A percentile compares a stretch with the other conserved stretches of the same genome.
Conservation (phyloP, 2,329 filamentous ascomycete species). For the Tolypocladium sp. region DNA sequence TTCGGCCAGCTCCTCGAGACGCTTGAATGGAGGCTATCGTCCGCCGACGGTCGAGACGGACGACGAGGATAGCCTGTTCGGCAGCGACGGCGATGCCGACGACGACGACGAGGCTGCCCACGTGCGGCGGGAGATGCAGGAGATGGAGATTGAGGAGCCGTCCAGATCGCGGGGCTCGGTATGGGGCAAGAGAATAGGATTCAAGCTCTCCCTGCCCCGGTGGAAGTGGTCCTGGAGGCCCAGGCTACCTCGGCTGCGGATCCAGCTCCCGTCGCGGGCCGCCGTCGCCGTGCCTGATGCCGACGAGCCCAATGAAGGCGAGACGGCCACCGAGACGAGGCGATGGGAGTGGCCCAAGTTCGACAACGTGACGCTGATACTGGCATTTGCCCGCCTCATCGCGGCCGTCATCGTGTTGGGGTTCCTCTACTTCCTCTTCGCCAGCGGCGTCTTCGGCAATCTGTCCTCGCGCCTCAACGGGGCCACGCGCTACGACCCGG, state of each 20-base stretch:
- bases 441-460: conserved; percentile 70
- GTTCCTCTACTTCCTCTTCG: conserved; percentile 76
- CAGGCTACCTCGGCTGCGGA: conserved; percentile 41
- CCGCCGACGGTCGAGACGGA: conserved; percentile 74
- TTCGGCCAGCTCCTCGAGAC: conserved; percentile 28
- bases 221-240: conserved; percentile 49
- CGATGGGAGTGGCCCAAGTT: conserved; percentile 25
- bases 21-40: conserved; percentile 52
- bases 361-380: conserved; percentile 34
- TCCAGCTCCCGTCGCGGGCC: conserved; percentile 34
- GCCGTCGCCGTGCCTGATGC: conserved; percentile 11
- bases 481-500: conserved; percentile 68
- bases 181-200: conserved; percentile 48
- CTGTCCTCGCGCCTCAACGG: conserved; percentile 53
- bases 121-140: conserved; percentile 73
- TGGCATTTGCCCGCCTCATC: conserved; percentile 64
- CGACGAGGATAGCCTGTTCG: conserved; percentile 51
- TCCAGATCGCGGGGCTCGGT: conserved; percentile 31
- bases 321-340: conserved; percentile 14
- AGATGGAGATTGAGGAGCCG: conserved; percentile 78
- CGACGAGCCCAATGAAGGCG: conserved; percentile 2
- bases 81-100: conserved; percentile 32
- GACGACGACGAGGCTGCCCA: conserved; percentile 50
- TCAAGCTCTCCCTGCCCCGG: conserved; percentile 39
- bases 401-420: conserved; percentile 67